Evolutionary conservation across 2,329 filamentous ascomycete species (phyloP).

Genomic region (Epichloe coenophiala): DNA sequence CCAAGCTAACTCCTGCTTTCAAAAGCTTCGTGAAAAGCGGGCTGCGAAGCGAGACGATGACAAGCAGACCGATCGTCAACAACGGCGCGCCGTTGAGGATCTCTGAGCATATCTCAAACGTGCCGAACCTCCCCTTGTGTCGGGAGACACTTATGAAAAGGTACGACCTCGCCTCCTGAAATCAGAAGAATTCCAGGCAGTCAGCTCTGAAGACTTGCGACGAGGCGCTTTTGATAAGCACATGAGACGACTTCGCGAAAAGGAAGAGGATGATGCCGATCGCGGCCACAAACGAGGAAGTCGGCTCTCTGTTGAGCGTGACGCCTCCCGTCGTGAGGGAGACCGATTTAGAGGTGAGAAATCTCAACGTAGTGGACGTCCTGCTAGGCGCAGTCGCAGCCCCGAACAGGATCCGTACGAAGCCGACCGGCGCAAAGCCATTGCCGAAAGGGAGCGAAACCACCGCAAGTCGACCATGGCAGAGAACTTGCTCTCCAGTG

Average conservation of each 20-base stretch:
- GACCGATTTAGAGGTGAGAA: constrained; percentile 46
- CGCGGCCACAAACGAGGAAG: constrained; percentile 46
- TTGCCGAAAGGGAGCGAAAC: constrained; percentile 85
- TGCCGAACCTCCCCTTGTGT: constrained; percentile 67
- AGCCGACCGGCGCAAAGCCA: constrained; percentile 84
- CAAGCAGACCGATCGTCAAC: constrained; percentile 70
- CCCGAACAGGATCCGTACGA: constrained; percentile 93
- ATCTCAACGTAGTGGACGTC: constrained; percentile 45
- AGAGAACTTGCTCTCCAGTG: constrained; percentile 41
- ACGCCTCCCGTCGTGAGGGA: constrained; percentile 47
- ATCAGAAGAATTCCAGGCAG: constrained; percentile 69
- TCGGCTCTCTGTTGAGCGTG: constrained; percentile 37
- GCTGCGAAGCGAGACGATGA: constrained; percentile 73
- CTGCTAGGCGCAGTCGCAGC: constrained; percentile 59
- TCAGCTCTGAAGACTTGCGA: constrained; percentile 72
- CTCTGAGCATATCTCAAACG: constrained; percentile 80
- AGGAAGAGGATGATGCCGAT: constrained; percentile 75
- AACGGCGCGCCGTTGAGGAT: constrained; percentile 72
- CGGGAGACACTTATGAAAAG: constrained; percentile 78
- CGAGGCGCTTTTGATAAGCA: constrained; percentile 82
- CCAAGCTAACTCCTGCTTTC: background rate
- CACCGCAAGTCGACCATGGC: constrained; percentile 71
- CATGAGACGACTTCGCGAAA: constrained; percentile 79
- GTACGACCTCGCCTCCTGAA: constrained; percentile 68
- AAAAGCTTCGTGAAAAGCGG: constrained; percentile 70